Evolutionary conservation across 2,329 filamentous ascomycete genomes (phyloP).

Genomic region (Graphiopsis chlorocephala): DNA sequence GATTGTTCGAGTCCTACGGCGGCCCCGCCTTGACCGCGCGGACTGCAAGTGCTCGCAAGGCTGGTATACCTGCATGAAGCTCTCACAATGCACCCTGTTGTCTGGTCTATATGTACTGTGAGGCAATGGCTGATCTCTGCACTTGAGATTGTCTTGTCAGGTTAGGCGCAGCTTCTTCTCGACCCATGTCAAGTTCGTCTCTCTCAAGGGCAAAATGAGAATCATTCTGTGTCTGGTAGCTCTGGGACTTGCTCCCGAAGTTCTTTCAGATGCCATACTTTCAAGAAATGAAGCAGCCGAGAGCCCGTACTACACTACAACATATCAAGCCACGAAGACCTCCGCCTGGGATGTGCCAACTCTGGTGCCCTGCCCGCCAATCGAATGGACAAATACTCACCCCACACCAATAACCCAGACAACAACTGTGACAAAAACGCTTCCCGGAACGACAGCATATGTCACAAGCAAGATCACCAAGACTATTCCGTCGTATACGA

Average conservation of each 20-base stretch:
- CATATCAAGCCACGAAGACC: background rate
- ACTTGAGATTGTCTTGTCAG: background rate
- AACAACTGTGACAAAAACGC: background rate
- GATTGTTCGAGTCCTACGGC: background rate
- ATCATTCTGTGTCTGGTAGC: background rate
- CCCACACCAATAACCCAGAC: conserved; percentile 9
- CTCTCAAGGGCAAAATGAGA: background rate
- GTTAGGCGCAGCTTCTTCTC: background rate
- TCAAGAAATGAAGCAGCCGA: background rate
- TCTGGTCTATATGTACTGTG: background rate
- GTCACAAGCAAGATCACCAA: conserved; percentile 9
- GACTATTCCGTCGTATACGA: conserved; percentile 11
- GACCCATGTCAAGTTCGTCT: background rate
- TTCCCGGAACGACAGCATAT: background rate
- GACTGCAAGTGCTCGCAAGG: background rate
- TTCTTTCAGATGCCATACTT: background rate
- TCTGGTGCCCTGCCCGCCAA: conserved; percentile 3
- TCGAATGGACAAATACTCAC: conserved; percentile 11
- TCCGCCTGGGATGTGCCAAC: background rate
- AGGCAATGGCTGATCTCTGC: background rate
- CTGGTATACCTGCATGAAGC: background rate
- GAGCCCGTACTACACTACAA: background rate
- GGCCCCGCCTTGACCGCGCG: conserved; percentile 4
- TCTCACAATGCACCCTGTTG: background rate
- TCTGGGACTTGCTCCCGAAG: background rate